These are phyloP conservation scores for Fusarium brevicatenulatum DNA, from an alignment of 2,329 filamentous ascomycete genomes.

Conservation along the genomic window DNA sequence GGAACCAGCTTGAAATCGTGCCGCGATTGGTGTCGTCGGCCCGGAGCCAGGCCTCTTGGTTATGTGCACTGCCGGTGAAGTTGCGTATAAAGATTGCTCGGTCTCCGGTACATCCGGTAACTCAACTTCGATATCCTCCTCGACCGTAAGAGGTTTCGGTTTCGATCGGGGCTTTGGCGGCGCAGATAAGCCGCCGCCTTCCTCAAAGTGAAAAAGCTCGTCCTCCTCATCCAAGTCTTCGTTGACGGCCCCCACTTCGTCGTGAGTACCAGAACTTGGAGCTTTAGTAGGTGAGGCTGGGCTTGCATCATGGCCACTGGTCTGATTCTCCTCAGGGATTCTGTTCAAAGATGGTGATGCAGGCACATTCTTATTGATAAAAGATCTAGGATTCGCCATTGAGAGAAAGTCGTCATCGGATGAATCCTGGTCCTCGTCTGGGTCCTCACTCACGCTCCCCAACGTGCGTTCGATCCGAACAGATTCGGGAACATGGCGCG, in stretches of 20 bases:
- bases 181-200: conserved; percentile 50
- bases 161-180: conserved; percentile 44
- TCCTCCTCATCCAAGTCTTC: conserved; percentile 44
- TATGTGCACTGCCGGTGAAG: conserved; percentile 58
- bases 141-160: conserved; percentile 41
- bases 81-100: conserved; percentile 51
- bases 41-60: conserved; percentile 42
- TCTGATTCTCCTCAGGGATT: conserved; percentile 14
- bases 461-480: conserved; percentile 32
- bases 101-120: conserved; percentile 38
- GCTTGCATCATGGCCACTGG: conserved; percentile 1
- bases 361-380: conserved; percentile 41
- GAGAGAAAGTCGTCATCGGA: conserved; percentile 56
- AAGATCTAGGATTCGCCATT: conserved; percentile 51
- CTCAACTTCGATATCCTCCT: conserved; percentile 50
- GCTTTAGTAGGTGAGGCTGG: conserved; percentile 6
- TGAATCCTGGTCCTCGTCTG: conserved; percentile 45
- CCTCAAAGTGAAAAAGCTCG: conserved; percentile 61
- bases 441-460: conserved; percentile 44
- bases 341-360: conserved; percentile 26
- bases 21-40: conserved; percentile 46
- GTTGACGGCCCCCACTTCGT: conserved; percentile 14
- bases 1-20: conserved; percentile 53
- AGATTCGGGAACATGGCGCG: conserved; percentile 25
- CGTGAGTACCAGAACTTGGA: not conserved